Evolutionary conservation across 352 stramenopile species (phyloP), one percentile per base, ranked within the genome.

Genomic region (Phytophthora uliginosa): DNA sequence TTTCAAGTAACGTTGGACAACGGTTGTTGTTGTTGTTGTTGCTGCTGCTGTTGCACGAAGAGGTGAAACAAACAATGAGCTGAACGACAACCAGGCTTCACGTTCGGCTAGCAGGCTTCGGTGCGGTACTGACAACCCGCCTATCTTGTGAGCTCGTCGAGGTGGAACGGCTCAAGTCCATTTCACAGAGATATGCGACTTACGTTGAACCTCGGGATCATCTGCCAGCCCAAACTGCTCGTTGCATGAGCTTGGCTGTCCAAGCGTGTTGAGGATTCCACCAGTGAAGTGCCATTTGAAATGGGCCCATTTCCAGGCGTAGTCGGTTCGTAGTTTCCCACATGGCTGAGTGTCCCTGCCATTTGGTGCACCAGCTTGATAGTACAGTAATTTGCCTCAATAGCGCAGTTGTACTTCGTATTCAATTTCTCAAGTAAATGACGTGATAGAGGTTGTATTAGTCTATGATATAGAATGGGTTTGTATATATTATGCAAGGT

Each of bases 241-340:
- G 54, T 54, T 63, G 57, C 40, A 24, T 63, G 57, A 63, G 57
- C 20, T 52, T n/a, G 55, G 31, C 12, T 22, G 12, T 34, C 55
- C 36, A 34, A 61, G n/a, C n/a, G n/a, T n/a, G n/a, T n/a, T n/a
- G n/a, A n/a, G n/a, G 31, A n/a, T 3, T 36, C 18, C 18, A 33
- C 20, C 20, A 9, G n/a, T n/a, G n/a, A n/a, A n/a, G n/a, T n/a
- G n/a, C n/a, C n/a, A n/a, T n/a, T n/a, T n/a, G n/a, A n/a, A n/a
- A n/a, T n/a, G n/a, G n/a, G n/a, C n/a, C n/a, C 36, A 61, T 61
- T 63, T 63, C 26, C 57, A 63, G 57, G 9, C 57, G 34, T n/a
- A 54, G 38, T 63, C 57, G 57, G 38, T 53, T 54, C 22, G 22
- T 33, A 7, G 22, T 22, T 10, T 40, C 26, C 40, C 57, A 63